Evolutionary conservation across 2,329 filamentous ascomycete species (phyloP).

Genomic region (Nigrospora oryzae): DNA sequence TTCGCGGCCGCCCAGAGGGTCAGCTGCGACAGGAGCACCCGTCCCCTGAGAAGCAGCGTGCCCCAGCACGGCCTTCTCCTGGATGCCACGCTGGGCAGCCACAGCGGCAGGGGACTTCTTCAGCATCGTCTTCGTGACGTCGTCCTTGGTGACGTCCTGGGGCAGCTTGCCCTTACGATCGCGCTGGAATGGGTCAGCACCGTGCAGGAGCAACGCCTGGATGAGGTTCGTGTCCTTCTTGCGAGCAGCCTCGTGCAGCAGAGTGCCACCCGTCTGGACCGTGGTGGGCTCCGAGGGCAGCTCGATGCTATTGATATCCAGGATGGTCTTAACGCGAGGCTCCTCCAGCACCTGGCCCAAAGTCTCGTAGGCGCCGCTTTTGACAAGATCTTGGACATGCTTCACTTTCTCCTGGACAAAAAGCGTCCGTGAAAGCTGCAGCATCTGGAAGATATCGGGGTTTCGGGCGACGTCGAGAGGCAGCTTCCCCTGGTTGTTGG

Average conservation of each 20-base stretch:
- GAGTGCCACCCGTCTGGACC: slow-evolving; percentile 74
- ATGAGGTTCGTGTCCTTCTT: slow-evolving; percentile 82
- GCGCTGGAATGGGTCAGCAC: slow-evolving; percentile 89
- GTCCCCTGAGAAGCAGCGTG: slow-evolving; percentile 52
- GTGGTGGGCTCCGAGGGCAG: slow-evolving; percentile 75
- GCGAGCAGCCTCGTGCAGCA: slow-evolving; percentile 88
- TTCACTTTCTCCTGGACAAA: slow-evolving; percentile 82
- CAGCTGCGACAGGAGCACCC: slow-evolving; percentile 42
- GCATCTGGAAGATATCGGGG: slow-evolving; percentile 89
- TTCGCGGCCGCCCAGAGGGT: slow-evolving; percentile 69
- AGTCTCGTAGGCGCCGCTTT: slow-evolving; percentile 62
- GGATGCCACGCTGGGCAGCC: slow-evolving; percentile 87
- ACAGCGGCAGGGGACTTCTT: slow-evolving; percentile 93
- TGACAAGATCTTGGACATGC: slow-evolving; percentile 74
- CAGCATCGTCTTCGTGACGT: slow-evolving; percentile 76
- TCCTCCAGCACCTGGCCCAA: slow-evolving; percentile 79
- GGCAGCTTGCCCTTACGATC: slow-evolving; percentile 93
- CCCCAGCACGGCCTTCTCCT: slow-evolving; percentile 92
- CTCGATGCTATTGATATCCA: slow-evolving; percentile 90
- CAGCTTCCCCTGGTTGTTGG: slow-evolving; percentile 77
- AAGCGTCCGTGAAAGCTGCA: slow-evolving; percentile 82
- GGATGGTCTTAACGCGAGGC: slow-evolving; percentile 70
- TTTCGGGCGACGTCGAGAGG: slow-evolving; percentile 84
- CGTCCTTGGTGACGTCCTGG: slow-evolving; percentile 94
- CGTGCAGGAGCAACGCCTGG: slow-evolving; percentile 83